phyloP scores from a whole-genome alignment of 2,329 filamentous ascomycete species.

The Colletotrichum phormii region DNA sequence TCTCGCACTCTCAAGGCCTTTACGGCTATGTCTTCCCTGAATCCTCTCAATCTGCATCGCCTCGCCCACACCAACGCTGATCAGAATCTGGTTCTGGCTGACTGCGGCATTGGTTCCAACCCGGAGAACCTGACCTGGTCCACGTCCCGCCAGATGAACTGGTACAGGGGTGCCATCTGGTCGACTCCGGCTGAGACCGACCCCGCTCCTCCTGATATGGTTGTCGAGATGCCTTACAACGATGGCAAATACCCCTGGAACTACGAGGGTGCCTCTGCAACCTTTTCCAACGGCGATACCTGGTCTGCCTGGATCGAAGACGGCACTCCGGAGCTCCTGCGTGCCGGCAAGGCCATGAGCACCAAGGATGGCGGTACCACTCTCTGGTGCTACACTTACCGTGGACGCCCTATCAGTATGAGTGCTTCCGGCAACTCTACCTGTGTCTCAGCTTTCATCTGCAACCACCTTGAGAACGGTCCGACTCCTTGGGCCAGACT shows the following conservation, averaged over 20 bases:
- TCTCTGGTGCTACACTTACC: constrained; percentile 56
- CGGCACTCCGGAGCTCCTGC: constrained; percentile 53
- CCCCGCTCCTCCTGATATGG: constrained; percentile 51
- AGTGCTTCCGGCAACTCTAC: constrained; percentile 52
- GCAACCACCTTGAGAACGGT: constrained; percentile 48
- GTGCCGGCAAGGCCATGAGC: constrained; percentile 53
- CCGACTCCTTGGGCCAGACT: constrained; percentile 28
- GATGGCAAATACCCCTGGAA: constrained; percentile 54
- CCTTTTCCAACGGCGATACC: constrained; percentile 51
- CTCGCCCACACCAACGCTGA: constrained; percentile 42
- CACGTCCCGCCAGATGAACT: constrained; percentile 57
- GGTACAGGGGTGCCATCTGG: constrained; percentile 54
- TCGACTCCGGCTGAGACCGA: constrained; percentile 47
- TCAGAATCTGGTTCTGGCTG: constrained; percentile 54
- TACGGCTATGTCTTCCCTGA: constrained; percentile 23
- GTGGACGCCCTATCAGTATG: constrained; percentile 51
- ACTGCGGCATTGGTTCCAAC: constrained; percentile 57
- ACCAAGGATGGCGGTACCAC: constrained; percentile 53
- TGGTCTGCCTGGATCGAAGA: constrained; percentile 57
- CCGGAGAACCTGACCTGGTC: constrained; percentile 53
- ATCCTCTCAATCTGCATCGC: constrained; percentile 32
- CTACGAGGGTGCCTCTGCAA: constrained; percentile 50
- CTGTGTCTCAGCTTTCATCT: constrained; percentile 56
- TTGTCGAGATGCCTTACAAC: constrained; percentile 52
- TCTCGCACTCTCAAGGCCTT: constrained; percentile 18